phyloP scores from a whole-genome alignment of 1,284 basidiomycete species.

The Rugosomyces carneus region DNA sequence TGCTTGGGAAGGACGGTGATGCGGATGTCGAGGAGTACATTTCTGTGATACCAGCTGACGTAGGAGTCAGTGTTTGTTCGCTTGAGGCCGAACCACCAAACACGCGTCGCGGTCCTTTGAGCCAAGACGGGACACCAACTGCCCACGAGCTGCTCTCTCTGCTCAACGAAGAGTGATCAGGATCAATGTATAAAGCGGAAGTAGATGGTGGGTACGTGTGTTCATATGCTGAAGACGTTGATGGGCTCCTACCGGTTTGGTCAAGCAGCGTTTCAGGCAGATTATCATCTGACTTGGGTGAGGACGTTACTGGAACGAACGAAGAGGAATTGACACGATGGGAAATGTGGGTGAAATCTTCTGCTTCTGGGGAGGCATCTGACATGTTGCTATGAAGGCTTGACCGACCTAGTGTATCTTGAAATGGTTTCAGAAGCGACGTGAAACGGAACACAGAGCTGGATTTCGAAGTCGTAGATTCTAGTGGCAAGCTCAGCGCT shows the following conservation, averaged over 20 bases:
- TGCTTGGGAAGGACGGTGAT: slow-evolving; percentile 27
- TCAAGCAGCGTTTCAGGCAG: slow-evolving; percentile 16
- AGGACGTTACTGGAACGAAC: slow-evolving; percentile 54
- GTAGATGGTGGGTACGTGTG: slow-evolving; percentile 79
- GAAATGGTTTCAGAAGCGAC: slow-evolving; percentile 58
- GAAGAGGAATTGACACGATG: slow-evolving; percentile 47
- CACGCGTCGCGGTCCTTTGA: slow-evolving; percentile 51
- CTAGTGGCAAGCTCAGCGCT: slow-evolving; percentile 28
- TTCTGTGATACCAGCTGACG: slow-evolving; percentile 39
- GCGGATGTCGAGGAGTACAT: slow-evolving; percentile 45
- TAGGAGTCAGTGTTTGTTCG: slow-evolving; percentile 20
- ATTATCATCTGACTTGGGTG: slow-evolving; percentile 24
- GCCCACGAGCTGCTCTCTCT: slow-evolving; percentile 48
- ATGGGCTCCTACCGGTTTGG: slow-evolving; percentile 18
- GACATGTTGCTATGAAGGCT: slow-evolving; percentile 21
- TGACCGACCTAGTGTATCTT: slow-evolving; percentile 39
- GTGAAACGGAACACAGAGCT: slow-evolving; percentile 52
- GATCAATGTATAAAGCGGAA: slow-evolving; percentile 35
- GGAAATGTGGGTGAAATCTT: slow-evolving; percentile 67
- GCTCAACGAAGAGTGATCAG: slow-evolving; percentile 39
- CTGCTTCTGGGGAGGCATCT: slow-evolving; percentile 35
- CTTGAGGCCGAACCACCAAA: slow-evolving; percentile 27
- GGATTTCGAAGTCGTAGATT: slow-evolving; percentile 24
- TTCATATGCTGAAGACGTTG: slow-evolving; percentile 25
- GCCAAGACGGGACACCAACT: slow-evolving; percentile 67